Percentiles rank a stretch among this genome's conserved stretches.
phyloP scores from a whole-genome alignment of 306 rosid genomes.

The Castanospermum australe region DNA sequence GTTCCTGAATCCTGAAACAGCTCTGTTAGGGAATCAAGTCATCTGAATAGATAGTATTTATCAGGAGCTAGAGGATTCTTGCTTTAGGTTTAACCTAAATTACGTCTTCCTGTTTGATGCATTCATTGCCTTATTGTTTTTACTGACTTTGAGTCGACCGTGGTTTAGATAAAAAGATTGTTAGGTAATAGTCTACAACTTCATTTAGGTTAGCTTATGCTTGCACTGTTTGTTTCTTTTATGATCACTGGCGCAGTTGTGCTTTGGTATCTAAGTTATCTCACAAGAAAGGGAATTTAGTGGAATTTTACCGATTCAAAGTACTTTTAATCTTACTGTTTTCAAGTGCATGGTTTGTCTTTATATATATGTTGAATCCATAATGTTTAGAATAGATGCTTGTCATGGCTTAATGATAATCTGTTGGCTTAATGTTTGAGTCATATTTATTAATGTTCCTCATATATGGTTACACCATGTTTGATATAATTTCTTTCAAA shows the following conservation, averaged over 20 bases:
- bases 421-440: neutral
- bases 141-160: neutral
- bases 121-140: neutral
- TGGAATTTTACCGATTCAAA: too few species aligned
- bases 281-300: too few species aligned
- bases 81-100: neutral
- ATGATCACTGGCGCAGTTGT: too few species aligned
- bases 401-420: too few species aligned
- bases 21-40: neutral
- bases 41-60: neutral
- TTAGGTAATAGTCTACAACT: neutral
- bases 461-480: too few species aligned
- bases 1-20: neutral
- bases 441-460: too few species aligned
- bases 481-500: too few species aligned
- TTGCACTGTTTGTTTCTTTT: too few species aligned
- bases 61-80: neutral
- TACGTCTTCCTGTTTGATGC: neutral
- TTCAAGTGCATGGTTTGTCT: neutral
- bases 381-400: neutral
- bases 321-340: neutral
- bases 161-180: neutral
- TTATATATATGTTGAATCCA: too few species aligned
- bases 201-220: neutral
- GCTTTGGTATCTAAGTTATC: neutral